A percentile compares a stretch with the other conserved stretches of the same genome.
Conservation (phyloP, 2,329 filamentous ascomycete species). For the Paecilomyces dactylethromorphus region DNA sequence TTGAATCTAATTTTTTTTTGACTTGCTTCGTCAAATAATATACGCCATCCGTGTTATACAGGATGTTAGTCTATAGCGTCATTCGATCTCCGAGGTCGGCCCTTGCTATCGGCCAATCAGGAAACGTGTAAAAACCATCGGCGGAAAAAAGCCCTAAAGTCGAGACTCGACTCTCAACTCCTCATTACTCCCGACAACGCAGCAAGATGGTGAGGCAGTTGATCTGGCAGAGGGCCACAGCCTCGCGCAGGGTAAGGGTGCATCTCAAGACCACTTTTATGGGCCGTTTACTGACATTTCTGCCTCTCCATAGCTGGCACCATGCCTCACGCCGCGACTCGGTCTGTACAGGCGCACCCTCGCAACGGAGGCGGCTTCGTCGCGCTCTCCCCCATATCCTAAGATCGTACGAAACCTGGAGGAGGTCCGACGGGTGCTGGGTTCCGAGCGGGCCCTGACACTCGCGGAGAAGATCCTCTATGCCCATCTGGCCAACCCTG, state of each 20-base stretch:
- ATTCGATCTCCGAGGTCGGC: constrained; percentile 6
- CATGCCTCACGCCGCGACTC: constrained; percentile 27
- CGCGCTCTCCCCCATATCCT: constrained; percentile 70
- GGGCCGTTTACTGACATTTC: constrained; percentile 3
- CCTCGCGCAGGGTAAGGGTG: constrained; percentile 28
- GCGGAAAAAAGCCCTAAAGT: constrained; percentile 3
- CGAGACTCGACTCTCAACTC: neutral
- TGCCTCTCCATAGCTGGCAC: constrained; percentile 19
- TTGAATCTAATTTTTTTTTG: neutral
- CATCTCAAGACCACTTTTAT: neutral
- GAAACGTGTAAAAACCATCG: constrained; percentile 3
- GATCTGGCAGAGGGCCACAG: constrained; percentile 31
- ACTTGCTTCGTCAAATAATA: neutral
- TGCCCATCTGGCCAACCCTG: constrained; percentile 82
- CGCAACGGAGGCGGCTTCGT: constrained; percentile 35
- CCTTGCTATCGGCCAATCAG: constrained; percentile 5
- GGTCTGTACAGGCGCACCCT: constrained; percentile 24
- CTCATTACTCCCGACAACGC: neutral
- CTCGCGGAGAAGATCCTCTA: constrained; percentile 98
- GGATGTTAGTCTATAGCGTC: neutral
- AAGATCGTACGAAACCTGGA: constrained; percentile 72
- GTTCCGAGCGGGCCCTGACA: constrained; percentile 59
- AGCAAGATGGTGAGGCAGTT: constrained; percentile 31
- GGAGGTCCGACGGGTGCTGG: constrained; percentile 68
- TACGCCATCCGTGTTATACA: neutral